A percentile compares a stretch with the other conserved stretches of the same genome.
phyloP scores from a whole-genome alignment of 2,329 filamentous ascomycete genomes.

The Colletotrichum tofieldiae region DNA sequence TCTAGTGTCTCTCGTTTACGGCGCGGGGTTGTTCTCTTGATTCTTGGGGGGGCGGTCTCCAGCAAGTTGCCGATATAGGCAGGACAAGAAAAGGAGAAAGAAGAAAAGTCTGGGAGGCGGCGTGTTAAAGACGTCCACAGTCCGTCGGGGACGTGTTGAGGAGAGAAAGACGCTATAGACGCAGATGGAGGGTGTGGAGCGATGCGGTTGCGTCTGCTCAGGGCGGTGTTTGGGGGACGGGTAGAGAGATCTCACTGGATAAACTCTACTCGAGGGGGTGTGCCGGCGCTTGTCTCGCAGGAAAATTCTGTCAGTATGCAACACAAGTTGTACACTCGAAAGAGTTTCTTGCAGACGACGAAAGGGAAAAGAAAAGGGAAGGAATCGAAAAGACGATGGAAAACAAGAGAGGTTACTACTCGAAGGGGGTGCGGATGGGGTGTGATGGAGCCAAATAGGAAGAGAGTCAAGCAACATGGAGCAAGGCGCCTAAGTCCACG shows the following conservation, averaged over 20 bases:
- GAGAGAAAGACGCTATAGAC: slow-evolving; percentile 47
- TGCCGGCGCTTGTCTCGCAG: slow-evolving; percentile 57
- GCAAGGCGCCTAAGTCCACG: slow-evolving; percentile 61
- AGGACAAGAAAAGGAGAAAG: slow-evolving; percentile 27
- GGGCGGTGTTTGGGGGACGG: slow-evolving; percentile 37
- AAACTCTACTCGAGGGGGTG: slow-evolving; percentile 42
- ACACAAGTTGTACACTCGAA: slow-evolving; percentile 14
- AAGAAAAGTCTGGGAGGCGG: slow-evolving; percentile 34
- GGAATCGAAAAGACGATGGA: slow-evolving; percentile 45
- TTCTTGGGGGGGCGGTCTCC: not conserved
- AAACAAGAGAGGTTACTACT: slow-evolving; percentile 42
- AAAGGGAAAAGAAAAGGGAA: slow-evolving; percentile 42
- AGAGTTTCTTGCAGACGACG: slow-evolving; percentile 33
- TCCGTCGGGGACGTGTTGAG: slow-evolving; percentile 34
- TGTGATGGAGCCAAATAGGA: slow-evolving; percentile 56
- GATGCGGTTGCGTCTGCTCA: slow-evolving; percentile 34
- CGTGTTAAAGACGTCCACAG: slow-evolving; percentile 42
- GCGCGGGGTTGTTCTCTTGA: slow-evolving; percentile 16
- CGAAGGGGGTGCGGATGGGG: slow-evolving; percentile 47
- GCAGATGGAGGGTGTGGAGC: slow-evolving; percentile 48
- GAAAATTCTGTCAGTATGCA: slow-evolving; percentile 41
- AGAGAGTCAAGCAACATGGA: slow-evolving; percentile 54
- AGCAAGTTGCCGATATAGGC: slow-evolving; percentile 28
- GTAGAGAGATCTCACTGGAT: slow-evolving; percentile 41
- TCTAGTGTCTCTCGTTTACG: slow-evolving; percentile 27